These are phyloP conservation scores for Candida schatavii DNA, from an alignment of 805 yeast species.

Conservation along the genomic window DNA sequence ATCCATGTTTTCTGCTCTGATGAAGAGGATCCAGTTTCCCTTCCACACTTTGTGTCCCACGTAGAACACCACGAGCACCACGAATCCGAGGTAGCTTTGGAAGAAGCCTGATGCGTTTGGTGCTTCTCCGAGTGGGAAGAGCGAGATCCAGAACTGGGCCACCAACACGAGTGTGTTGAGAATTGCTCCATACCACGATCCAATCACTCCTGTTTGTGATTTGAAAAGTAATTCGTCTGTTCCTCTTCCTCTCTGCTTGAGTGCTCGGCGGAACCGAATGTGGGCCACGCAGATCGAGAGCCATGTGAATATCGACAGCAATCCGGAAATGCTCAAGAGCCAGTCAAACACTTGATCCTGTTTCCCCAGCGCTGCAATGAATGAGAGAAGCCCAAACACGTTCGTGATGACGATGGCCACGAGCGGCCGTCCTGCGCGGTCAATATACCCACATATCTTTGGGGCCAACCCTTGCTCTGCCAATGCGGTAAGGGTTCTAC, in stretches of 20 bases:
- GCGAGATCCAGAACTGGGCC: conserved; percentile 82
- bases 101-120: conserved; percentile 62
- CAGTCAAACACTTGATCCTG: conserved; percentile 43
- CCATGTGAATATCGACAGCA: conserved; percentile 50
- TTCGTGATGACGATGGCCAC: conserved; percentile 41
- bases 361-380: conserved; percentile 41
- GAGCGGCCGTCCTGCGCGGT: conserved; percentile 50
- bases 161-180: conserved; percentile 60
- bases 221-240: conserved; percentile 64
- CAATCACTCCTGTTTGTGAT: conserved; percentile 66
- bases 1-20: conserved; percentile 32
- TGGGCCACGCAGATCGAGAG: conserved; percentile 43
- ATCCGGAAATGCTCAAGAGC: conserved; percentile 49
- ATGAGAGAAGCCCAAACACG: conserved; percentile 42
- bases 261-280: conserved; percentile 55
- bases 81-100: conserved; percentile 61
- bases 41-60: conserved; percentile 56
- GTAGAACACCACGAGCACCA: conserved; percentile 57
- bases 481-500: conserved; percentile 45
- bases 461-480: conserved; percentile 49
- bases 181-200: conserved; percentile 60
- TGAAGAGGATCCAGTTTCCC: conserved; percentile 28
- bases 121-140: conserved; percentile 58
- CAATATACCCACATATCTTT: conserved; percentile 40
- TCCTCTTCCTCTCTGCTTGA: conserved; percentile 64